Percentiles rank a stretch among this genome's conserved stretches.
phyloP scores from a whole-genome alignment of 1,284 basidiomycete species.

The Vanrija sp. region DNA sequence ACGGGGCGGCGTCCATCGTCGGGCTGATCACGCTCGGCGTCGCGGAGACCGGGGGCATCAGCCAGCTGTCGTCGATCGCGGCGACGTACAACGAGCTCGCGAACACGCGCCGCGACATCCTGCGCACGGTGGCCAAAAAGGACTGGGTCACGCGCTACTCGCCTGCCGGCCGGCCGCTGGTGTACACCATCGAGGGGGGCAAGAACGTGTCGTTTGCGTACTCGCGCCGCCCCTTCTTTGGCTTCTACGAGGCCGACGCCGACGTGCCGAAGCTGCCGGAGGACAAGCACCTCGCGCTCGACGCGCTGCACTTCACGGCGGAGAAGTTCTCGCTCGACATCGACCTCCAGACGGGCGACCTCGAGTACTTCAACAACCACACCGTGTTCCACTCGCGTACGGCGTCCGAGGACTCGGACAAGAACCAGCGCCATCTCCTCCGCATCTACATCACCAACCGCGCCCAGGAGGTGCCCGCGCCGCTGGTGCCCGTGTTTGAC shows the following conservation, averaged over 20 bases:
- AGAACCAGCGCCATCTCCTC: slow-evolving; percentile 20
- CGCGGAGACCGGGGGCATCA: slow-evolving; percentile 24
- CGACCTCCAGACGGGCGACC: slow-evolving; percentile 26
- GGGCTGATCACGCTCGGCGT: slow-evolving; percentile 24
- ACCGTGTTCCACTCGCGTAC: slow-evolving; percentile 22
- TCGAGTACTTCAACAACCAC: slow-evolving; percentile 30
- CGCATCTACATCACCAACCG: slow-evolving; percentile 19
- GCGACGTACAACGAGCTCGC: slow-evolving; percentile 27
- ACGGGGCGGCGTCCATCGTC: slow-evolving; percentile 8
- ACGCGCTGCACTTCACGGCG: slow-evolving; percentile 30
- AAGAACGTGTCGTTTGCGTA: slow-evolving; percentile 21
- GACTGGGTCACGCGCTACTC: slow-evolving; percentile 16
- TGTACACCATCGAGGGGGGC: slow-evolving; percentile 11
- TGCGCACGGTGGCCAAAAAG: slow-evolving; percentile 20
- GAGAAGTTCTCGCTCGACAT: slow-evolving; percentile 26
- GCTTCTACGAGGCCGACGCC: slow-evolving; percentile 26
- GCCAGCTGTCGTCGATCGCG: slow-evolving; percentile 24
- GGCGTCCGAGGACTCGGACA: slow-evolving; percentile 18
- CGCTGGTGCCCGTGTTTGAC: neutral
- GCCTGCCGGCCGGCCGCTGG: slow-evolving; percentile 15
- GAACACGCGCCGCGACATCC: slow-evolving; percentile 18
- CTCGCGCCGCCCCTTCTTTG: slow-evolving; percentile 28
- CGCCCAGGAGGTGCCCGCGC: slow-evolving; percentile 11
- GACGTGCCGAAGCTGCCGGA: slow-evolving; percentile 19
- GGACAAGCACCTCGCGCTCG: slow-evolving; percentile 28